Percentiles rank a stretch among this genome's conserved stretches.
Conservation (phyloP, 331 rosid species). For the Stylosanthes scabra region DNA sequence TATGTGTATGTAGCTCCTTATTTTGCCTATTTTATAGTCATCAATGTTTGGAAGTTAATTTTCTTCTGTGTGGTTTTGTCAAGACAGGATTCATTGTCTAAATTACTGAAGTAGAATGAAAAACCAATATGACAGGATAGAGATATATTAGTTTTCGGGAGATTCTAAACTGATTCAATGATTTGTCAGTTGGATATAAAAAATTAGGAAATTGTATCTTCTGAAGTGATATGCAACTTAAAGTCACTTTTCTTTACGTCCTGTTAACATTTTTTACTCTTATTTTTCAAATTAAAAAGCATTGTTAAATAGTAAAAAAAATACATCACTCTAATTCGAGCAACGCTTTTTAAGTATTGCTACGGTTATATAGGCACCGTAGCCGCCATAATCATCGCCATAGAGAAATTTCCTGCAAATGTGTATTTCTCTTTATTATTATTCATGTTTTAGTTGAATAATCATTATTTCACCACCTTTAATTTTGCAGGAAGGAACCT, state of each 20-base stretch:
- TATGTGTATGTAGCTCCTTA: constrained; percentile 55
- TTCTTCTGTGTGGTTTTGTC: constrained; percentile 10
- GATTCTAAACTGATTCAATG: constrained; percentile 10
- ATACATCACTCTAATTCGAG: too few species aligned
- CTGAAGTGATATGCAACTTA: too few species aligned
- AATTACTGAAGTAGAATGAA: background rate
- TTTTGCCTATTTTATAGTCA: constrained; percentile 1
- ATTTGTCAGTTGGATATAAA: background rate
- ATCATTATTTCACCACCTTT: constrained; percentile 27
- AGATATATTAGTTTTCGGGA: background rate
- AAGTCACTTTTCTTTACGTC: too few species aligned
- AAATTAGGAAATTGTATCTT: too few species aligned
- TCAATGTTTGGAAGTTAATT: background rate
- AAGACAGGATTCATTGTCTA: background rate
- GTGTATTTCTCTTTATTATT: background rate
- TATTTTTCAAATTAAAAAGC: too few species aligned
- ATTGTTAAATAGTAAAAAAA: too few species aligned
- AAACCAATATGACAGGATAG: background rate
- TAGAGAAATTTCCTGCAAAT: background rate
- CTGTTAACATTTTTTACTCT: too few species aligned
- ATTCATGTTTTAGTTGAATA: background rate
- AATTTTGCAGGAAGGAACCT: constrained; percentile 85
- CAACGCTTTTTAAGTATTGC: too few species aligned
- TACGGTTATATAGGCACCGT: too few species aligned
- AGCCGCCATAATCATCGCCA: too few species aligned